Conservation (phyloP, 495 filamentous ascomycete genomes). For the Penicillium pancosmium region DNA sequence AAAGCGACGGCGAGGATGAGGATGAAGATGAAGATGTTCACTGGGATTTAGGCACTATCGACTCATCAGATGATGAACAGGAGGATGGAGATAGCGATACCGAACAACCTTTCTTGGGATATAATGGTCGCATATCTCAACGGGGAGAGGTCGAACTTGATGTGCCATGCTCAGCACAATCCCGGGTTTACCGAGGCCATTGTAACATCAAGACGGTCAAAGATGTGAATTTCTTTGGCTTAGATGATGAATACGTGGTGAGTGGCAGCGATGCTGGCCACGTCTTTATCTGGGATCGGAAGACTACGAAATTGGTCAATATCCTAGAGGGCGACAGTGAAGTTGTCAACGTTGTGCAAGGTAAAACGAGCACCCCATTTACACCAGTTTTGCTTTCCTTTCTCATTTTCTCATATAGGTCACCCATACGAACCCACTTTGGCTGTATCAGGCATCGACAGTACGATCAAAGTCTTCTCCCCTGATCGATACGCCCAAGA, state of each 20-base stretch:
- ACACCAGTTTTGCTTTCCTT: background rate
- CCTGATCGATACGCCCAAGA: constrained; percentile 62
- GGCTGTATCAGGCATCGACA: constrained; percentile 72
- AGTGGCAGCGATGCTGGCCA: constrained; percentile 71
- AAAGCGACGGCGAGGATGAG: background rate
- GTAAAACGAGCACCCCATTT: constrained; percentile 29
- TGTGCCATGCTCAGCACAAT: constrained; percentile 61
- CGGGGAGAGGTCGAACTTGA: constrained; percentile 53
- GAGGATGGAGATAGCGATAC: constrained; percentile 28
- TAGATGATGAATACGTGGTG: constrained; percentile 76
- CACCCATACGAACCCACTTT: constrained; percentile 75
- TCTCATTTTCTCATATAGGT: constrained; percentile 36
- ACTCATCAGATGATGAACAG: constrained; percentile 20
- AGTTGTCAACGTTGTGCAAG: constrained; percentile 74
- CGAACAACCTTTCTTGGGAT: constrained; percentile 24
- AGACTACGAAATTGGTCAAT: constrained; percentile 64
- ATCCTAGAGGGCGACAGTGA: constrained; percentile 73
- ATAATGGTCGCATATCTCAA: constrained; percentile 35
- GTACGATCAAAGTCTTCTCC: constrained; percentile 77
- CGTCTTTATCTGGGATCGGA: constrained; percentile 72
- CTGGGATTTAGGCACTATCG: constrained; percentile 22
- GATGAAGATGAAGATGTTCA: constrained; percentile 39
- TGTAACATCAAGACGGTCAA: constrained; percentile 78
- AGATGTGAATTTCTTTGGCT: constrained; percentile 73
- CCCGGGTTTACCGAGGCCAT: constrained; percentile 63